Conservation (phyloP, 1,284 basidiomycete species). For the Kalmanozyma brasiliensis region DNA sequence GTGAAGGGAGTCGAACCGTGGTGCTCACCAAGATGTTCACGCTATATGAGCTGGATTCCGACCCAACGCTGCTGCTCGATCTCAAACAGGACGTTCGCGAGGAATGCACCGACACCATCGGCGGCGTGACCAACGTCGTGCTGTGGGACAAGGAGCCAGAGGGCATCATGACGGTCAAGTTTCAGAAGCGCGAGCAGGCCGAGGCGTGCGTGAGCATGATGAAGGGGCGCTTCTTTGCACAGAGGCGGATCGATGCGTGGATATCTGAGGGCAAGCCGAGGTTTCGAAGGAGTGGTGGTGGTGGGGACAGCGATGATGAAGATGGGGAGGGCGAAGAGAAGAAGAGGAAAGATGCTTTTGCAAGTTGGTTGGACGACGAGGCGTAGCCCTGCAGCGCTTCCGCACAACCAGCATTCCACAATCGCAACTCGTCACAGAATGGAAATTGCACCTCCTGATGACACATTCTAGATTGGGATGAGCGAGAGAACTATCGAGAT, state of each 20-base stretch:
- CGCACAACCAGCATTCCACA: neutral
- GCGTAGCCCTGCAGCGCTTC: neutral
- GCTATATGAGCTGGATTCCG: conserved; percentile 84
- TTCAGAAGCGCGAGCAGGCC: conserved; percentile 85
- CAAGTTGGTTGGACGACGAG: conserved; percentile 18
- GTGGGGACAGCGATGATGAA: conserved; percentile 30
- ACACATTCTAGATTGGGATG: too few relatives aligned
- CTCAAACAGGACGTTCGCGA: conserved; percentile 95
- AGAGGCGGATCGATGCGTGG: conserved; percentile 82
- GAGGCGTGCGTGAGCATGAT: conserved; percentile 94
- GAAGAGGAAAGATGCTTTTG: conserved; percentile 25
- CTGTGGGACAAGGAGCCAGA: conserved; percentile 95
- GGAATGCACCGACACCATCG: conserved; percentile 82
- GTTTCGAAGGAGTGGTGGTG: conserved; percentile 75
- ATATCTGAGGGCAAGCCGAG: conserved; percentile 82
- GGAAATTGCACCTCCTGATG: too few relatives aligned
- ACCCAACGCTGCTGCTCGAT: conserved; percentile 86
- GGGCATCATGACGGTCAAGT: conserved; percentile 95
- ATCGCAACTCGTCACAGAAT: too few relatives aligned
- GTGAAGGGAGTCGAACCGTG: conserved; percentile 24
- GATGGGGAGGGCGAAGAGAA: conserved; percentile 16
- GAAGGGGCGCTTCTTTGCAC: conserved; percentile 92
- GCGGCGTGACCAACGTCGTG: conserved; percentile 96
- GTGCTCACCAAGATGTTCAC: conserved; percentile 83
- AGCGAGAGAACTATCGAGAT: neutral